Conservation (phyloP, 192 early-diverging fungal species). For the Phycomyces blakesleeanus region DNA sequence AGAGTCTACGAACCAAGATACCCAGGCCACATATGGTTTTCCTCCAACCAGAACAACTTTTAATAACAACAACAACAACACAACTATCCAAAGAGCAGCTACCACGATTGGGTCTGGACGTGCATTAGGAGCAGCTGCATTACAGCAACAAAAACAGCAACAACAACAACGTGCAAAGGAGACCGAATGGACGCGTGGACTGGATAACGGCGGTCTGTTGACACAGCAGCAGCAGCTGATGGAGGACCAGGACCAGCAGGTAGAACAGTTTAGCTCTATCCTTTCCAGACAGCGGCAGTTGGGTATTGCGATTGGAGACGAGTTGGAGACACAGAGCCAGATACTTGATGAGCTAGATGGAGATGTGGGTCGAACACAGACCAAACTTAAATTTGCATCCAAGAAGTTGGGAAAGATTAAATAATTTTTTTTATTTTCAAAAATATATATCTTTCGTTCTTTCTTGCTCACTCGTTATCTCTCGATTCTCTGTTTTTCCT, state of each 20-base stretch:
- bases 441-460: neutral
- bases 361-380: conserved; percentile 71
- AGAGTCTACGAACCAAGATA: neutral
- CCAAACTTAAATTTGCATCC: conserved; percentile 69
- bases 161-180: conserved; percentile 36
- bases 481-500: too few species aligned
- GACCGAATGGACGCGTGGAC: conserved; percentile 72
- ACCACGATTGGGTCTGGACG: conserved; percentile 8
- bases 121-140: conserved; percentile 16
- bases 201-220: conserved; percentile 74
- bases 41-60: too few species aligned
- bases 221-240: conserved; percentile 75
- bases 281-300: conserved; percentile 83
- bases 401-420: conserved; percentile 78
- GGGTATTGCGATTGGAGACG: conserved; percentile 80
- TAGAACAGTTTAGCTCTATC: conserved; percentile 71
- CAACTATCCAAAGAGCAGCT: neutral
- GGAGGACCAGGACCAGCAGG: conserved; percentile 76
- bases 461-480: too few species aligned
- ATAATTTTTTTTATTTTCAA: conserved; percentile 11
- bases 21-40: too few species aligned
- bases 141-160: neutral
- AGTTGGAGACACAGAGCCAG: conserved; percentile 90
- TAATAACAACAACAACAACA: too few species aligned
- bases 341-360: conserved; percentile 81